phyloP scores from a whole-genome alignment of 345 rosid genomes.

The Hypericum androsaemum region DNA sequence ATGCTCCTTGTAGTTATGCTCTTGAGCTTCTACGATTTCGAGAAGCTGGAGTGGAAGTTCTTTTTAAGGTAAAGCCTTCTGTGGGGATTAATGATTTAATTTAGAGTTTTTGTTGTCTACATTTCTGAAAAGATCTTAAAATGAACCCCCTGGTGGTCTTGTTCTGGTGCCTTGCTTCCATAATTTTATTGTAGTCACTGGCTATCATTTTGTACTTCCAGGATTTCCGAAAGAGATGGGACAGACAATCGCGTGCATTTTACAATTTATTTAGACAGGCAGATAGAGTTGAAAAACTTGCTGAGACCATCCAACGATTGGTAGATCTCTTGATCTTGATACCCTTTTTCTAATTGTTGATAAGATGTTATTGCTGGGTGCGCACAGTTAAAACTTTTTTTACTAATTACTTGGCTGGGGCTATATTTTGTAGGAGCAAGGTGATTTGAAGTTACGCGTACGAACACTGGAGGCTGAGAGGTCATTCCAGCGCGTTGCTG shows the following conservation, averaged over 20 bases:
- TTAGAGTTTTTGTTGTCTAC: too few species aligned
- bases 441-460: slow-evolving; percentile 92
- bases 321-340: slow-evolving; percentile 25
- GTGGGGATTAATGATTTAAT: too few species aligned
- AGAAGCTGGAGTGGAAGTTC: slow-evolving; percentile 93
- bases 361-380: slow-evolving; percentile 1
- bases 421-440: slow-evolving; percentile 68
- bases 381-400: background rate
- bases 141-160: too few species aligned
- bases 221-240: slow-evolving; percentile 92
- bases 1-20: slow-evolving; percentile 58
- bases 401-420: too few species aligned
- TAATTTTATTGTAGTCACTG: too few species aligned
- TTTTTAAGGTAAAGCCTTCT: slow-evolving; percentile 42
- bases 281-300: slow-evolving; percentile 87
- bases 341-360: background rate
- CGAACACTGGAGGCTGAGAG: slow-evolving; percentile 89
- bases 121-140: too few species aligned
- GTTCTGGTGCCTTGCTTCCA: too few species aligned
- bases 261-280: slow-evolving; percentile 94
- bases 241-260: slow-evolving; percentile 86
- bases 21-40: slow-evolving; percentile 80
- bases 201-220: slow-evolving; percentile 18
- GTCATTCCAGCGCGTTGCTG: slow-evolving; percentile 89
- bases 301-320: slow-evolving; percentile 71